Evolutionary conservation across 495 filamentous ascomycete genomes (phyloP).

Genomic region (Penicillium simplicissimum): DNA sequence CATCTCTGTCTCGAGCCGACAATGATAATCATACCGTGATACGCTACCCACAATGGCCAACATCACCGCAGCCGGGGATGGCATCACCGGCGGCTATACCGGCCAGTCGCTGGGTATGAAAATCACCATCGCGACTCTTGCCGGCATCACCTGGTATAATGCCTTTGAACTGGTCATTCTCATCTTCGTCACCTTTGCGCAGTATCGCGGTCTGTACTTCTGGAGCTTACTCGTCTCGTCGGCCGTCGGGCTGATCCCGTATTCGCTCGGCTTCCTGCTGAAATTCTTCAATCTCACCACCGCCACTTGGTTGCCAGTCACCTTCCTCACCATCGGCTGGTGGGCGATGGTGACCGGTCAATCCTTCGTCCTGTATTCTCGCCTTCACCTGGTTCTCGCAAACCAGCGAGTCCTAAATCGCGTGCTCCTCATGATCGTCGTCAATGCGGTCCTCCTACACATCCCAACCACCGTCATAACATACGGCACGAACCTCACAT

Average conservation of each 20-base stretch:
- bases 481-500: constrained; percentile 54
- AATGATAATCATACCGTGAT: constrained; percentile 22
- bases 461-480: constrained; percentile 58
- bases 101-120: constrained; percentile 37
- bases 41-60: constrained; percentile 20
- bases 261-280: constrained; percentile 61
- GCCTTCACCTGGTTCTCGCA: constrained; percentile 61
- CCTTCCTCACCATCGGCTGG: constrained; percentile 58
- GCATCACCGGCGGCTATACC: constrained; percentile 45
- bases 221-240: constrained; percentile 56
- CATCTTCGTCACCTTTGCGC: constrained; percentile 56
- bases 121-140: constrained; percentile 56
- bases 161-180: constrained; percentile 56
- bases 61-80: constrained; percentile 38
- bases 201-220: constrained; percentile 57
- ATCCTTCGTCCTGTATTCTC: constrained; percentile 66
- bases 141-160: constrained; percentile 56
- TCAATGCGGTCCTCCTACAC: constrained; percentile 56
- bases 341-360: constrained; percentile 65
- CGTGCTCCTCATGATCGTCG: constrained; percentile 59
- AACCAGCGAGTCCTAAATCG: constrained; percentile 50
- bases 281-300: constrained; percentile 57
- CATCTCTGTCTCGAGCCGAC: constrained; percentile 2
- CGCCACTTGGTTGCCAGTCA: constrained; percentile 41
- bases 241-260: constrained; percentile 55